Conservation (phyloP, 2,329 filamentous ascomycete species). For the Aspergillus udagawae region DNA sequence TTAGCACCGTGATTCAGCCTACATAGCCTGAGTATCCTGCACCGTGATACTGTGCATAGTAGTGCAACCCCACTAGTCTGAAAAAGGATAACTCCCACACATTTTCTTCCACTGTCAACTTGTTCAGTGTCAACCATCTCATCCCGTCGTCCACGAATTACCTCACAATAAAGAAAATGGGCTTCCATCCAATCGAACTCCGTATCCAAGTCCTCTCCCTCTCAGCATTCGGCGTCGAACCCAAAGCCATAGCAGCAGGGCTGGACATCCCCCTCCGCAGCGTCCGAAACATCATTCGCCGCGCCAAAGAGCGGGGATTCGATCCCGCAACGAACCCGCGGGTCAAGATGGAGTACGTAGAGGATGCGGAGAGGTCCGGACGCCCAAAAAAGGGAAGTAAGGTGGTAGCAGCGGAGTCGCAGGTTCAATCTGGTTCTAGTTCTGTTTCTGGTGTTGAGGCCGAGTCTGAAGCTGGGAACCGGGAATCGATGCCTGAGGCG, state of each 20-base stretch:
- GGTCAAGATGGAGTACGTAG: background rate
- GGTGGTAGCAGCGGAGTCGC: background rate
- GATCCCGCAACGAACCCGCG: background rate
- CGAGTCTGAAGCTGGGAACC: background rate
- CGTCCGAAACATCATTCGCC: background rate
- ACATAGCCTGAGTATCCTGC: too few relatives aligned
- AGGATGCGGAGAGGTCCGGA: background rate
- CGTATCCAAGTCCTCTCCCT: background rate
- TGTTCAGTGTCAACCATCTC: too few relatives aligned
- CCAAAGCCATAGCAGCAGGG: background rate
- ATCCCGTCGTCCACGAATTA: too few relatives aligned
- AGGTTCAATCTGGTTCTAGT: background rate
- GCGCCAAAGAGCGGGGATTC: background rate
- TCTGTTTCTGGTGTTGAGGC: background rate
- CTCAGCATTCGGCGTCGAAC: background rate
- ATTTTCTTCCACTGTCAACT: too few relatives aligned
- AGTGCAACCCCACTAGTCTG: background rate
- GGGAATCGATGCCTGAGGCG: background rate
- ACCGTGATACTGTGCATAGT: too few relatives aligned
- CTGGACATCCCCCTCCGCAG: background rate
- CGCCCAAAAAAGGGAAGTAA: background rate
- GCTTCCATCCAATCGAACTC: background rate
- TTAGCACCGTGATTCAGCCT: too few relatives aligned
- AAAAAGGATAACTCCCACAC: background rate
- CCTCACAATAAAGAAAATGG: background rate